Evolutionary conservation across 352 stramenopile species (phyloP).

Genomic region (Plasmopara halstedii): DNA sequence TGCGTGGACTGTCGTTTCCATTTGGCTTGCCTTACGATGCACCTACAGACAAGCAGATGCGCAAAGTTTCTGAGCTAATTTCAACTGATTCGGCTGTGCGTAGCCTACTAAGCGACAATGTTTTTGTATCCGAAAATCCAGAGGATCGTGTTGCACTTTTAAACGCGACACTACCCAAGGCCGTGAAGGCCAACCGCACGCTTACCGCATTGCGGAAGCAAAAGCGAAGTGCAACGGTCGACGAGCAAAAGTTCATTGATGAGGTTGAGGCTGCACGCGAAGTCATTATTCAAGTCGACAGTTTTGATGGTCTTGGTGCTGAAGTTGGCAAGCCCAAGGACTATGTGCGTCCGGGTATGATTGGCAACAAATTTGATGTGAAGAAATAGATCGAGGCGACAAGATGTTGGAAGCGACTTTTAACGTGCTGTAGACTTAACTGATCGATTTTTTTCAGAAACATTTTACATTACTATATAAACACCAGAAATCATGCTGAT

Average conservation of each 20-base stretch:
- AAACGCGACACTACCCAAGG: conserved; percentile 73
- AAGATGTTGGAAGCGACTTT: too few relatives aligned
- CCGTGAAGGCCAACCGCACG: conserved; percentile 91
- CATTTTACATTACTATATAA: neutral
- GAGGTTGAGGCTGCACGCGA: conserved; percentile 93
- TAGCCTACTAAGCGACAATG: conserved; percentile 53
- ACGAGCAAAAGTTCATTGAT: conserved; percentile 93
- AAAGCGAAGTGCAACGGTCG: conserved; percentile 89
- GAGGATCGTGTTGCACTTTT: conserved; percentile 62
- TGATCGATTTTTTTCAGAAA: neutral
- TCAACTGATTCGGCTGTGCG: conserved; percentile 68
- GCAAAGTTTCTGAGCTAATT: conserved; percentile 63
- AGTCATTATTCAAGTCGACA: conserved; percentile 96
- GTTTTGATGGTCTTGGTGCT: conserved; percentile 83
- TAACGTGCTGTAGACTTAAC: neutral
- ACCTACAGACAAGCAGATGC: conserved; percentile 84
- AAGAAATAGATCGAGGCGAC: conserved; percentile 18
- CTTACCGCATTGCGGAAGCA: conserved; percentile 88
- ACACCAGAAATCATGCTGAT: neutral
- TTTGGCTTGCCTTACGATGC: conserved; percentile 89
- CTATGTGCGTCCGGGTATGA: conserved; percentile 88
- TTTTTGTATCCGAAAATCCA: conserved; percentile 70
- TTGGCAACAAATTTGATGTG: conserved; percentile 41
- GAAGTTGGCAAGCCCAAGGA: conserved; percentile 71
- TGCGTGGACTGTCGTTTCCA: conserved; percentile 94